These are phyloP conservation scores for Coniochaeta hoffmannii DNA, from an alignment of 2,329 filamentous ascomycete genomes.

Conservation along the genomic window DNA sequence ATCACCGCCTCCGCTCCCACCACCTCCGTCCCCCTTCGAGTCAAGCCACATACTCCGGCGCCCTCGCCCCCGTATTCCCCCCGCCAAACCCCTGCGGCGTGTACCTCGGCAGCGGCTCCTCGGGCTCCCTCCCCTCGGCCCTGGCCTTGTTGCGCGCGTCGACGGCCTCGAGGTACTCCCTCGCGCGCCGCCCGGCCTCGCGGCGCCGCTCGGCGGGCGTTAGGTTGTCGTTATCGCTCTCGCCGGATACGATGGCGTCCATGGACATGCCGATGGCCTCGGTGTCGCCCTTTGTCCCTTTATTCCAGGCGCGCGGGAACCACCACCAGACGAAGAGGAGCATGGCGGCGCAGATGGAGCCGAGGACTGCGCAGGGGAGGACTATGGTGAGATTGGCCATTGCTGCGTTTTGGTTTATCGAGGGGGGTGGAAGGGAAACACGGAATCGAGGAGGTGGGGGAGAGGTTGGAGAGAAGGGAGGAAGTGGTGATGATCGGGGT, in stretches of 20 bases:
- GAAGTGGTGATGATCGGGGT: no score
- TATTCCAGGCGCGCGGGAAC: conserved; percentile 3
- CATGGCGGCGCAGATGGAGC: not conserved
- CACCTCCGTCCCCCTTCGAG: no score
- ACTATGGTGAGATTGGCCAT: conserved; percentile 2
- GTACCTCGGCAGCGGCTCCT: not conserved
- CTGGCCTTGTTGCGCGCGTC: not conserved
- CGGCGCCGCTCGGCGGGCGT: not conserved
- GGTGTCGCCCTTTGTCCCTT: not conserved
- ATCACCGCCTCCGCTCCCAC: no score
- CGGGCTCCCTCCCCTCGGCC: not conserved
- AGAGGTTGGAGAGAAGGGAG: not conserved
- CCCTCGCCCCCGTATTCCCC: not conserved
- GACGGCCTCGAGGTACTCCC: conserved; percentile 1
- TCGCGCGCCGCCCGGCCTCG: not conserved
- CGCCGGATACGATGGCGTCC: no score
- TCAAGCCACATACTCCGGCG: not conserved
- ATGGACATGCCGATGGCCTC: conserved; percentile 1
- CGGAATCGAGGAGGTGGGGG: not conserved
- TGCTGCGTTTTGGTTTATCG: not conserved
- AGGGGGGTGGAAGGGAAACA: no score
- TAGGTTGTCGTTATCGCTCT: not conserved
- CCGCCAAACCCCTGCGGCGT: not conserved
- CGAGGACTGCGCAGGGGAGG: conserved; percentile 2
- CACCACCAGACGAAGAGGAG: conserved; percentile 4